phyloP scores from a whole-genome alignment of 2,329 filamentous ascomycete genomes.

The Cytospora mali region DNA sequence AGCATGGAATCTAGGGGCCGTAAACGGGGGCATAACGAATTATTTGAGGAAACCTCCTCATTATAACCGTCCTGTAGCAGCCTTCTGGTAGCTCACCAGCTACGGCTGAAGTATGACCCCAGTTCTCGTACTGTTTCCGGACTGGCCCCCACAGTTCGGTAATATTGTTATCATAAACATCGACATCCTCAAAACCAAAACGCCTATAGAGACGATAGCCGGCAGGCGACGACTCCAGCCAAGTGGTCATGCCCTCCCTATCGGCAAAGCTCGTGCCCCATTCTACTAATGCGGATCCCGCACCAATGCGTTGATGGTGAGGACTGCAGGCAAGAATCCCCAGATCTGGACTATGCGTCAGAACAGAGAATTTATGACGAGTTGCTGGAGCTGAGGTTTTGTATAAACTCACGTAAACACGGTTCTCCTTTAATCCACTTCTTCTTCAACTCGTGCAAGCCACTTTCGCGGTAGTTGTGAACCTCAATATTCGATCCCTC shows the following conservation, averaged over 20 bases:
- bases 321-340: slow-evolving; percentile 32
- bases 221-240: slow-evolving; percentile 35
- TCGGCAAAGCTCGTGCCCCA: slow-evolving; percentile 36
- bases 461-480: slow-evolving; percentile 34
- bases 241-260: slow-evolving; percentile 30
- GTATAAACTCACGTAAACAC: slow-evolving; percentile 33
- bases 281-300: slow-evolving; percentile 34
- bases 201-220: slow-evolving; percentile 36
- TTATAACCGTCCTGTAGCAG: slow-evolving; percentile 32
- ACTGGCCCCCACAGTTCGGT: slow-evolving; percentile 12
- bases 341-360: slow-evolving; percentile 24
- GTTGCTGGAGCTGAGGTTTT: too few species aligned
- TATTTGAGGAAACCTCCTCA: slow-evolving; percentile 31
- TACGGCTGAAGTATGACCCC: slow-evolving; percentile 33
- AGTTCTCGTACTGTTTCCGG: slow-evolving; percentile 31
- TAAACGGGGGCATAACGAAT: not conserved
- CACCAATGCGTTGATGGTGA: slow-evolving; percentile 33
- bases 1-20: too few species aligned
- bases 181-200: slow-evolving; percentile 35
- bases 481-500: slow-evolving; percentile 31
- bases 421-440: slow-evolving; percentile 33
- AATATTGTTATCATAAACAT: slow-evolving; percentile 31
- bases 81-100: slow-evolving; percentile 32
- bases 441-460: slow-evolving; percentile 28
- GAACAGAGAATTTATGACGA: not conserved